A percentile compares a stretch with the other conserved stretches of the same genome.
Evolutionary conservation across 139 green algal species (phyloP).

Genomic region (Zygnema cylindricum): DNA sequence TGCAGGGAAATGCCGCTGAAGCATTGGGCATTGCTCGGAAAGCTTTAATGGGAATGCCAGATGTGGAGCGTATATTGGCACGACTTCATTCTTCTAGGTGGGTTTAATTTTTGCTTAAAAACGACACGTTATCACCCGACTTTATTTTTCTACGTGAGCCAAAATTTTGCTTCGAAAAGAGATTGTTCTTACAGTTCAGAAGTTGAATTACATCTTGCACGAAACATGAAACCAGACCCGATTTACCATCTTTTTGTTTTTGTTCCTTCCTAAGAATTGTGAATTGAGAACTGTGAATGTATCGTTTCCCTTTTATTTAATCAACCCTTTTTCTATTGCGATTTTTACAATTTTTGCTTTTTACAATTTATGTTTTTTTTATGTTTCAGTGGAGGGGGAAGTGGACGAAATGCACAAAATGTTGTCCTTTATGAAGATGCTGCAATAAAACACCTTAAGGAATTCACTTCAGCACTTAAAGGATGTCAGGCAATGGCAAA

Average conservation of each 20-base stretch:
- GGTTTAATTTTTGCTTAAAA: neutral
- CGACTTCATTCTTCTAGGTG: conserved; percentile 72
- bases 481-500: conserved; percentile 69
- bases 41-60: conserved; percentile 66
- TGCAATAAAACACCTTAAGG: conserved; percentile 66
- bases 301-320: too few species aligned
- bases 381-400: conserved; percentile 54
- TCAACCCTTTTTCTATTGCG: too few species aligned
- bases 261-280: neutral
- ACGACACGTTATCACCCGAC: too few species aligned
- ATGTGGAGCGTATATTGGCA: conserved; percentile 88
- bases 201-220: too few species aligned
- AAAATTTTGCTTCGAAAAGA: too few species aligned
- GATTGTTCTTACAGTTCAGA: too few species aligned
- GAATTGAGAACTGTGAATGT: too few species aligned
- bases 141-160: too few species aligned
- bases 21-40: conserved; percentile 69
- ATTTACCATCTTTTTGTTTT: too few species aligned
- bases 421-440: conserved; percentile 94
- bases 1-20: conserved; percentile 68
- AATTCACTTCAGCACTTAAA: conserved; percentile 61
- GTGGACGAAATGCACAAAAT: conserved; percentile 76
- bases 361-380: too few species aligned
- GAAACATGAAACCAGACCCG: too few species aligned
- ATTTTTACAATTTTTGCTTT: too few species aligned